These are phyloP conservation scores for Ceratocystis smalleyi DNA, from an alignment of 2,329 filamentous ascomycete genomes.

Conservation along the genomic window DNA sequence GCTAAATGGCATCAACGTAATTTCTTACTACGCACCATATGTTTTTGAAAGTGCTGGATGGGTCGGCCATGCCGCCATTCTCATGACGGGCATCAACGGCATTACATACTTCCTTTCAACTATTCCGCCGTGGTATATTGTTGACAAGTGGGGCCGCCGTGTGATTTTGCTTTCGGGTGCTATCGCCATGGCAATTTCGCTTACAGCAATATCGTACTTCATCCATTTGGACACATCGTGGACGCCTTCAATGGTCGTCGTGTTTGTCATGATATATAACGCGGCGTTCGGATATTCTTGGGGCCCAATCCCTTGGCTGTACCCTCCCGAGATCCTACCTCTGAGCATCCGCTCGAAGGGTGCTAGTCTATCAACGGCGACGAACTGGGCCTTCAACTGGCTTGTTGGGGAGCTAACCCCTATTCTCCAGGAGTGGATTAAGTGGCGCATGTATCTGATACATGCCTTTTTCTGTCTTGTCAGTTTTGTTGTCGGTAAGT, in stretches of 20 bases:
- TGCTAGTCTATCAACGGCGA: slow-evolving; percentile 84
- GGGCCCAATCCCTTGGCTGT: slow-evolving; percentile 96
- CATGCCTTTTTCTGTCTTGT: slow-evolving; percentile 94
- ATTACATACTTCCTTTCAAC: slow-evolving; percentile 81
- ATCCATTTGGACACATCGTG: slow-evolving; percentile 67
- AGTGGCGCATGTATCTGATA: slow-evolving; percentile 85
- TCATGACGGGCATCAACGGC: slow-evolving; percentile 95
- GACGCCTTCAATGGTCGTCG: slow-evolving; percentile 72
- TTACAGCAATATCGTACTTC: slow-evolving; percentile 88
- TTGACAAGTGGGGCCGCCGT: slow-evolving; percentile 80
- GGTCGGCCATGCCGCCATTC: slow-evolving; percentile 73
- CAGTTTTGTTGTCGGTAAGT: slow-evolving; percentile 90
- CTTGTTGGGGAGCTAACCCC: slow-evolving; percentile 91
- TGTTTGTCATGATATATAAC: slow-evolving; percentile 98
- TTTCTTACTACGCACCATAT: slow-evolving; percentile 93
- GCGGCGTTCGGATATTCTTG: slow-evolving; percentile 88
- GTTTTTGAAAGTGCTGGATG: slow-evolving; percentile 97
- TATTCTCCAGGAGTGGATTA: slow-evolving; percentile 77
- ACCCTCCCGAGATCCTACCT: slow-evolving; percentile 94
- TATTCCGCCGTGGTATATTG: slow-evolving; percentile 91
- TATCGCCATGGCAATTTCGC: slow-evolving; percentile 71
- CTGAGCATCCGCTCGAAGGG: slow-evolving; percentile 95
- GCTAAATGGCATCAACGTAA: slow-evolving; percentile 97
- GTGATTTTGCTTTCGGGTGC: slow-evolving; percentile 82
- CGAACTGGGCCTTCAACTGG: slow-evolving; percentile 99